Evolutionary conservation across 192 early-diverging fungal species (phyloP), one percentile per base, ranked within the genome.

Genomic region (Tieghemiomyces parasiticus): DNA sequence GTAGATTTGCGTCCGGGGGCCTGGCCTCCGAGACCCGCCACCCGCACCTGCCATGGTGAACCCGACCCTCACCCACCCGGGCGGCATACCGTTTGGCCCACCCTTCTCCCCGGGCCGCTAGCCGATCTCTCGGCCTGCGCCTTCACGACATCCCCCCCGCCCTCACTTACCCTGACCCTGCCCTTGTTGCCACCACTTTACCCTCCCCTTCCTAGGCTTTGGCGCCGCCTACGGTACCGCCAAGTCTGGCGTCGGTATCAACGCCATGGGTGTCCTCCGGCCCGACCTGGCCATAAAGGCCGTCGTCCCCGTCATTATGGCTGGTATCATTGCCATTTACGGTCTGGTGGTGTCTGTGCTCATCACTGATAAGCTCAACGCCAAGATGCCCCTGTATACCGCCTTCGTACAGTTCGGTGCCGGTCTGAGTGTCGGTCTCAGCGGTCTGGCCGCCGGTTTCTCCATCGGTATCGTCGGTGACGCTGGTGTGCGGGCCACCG

Each of bases 321-420:
- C 85, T 65, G 95, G 96, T 90, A 99, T 99, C 74, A 90, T 99
- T 65, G 93, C 86, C 71, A 91, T 99, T 68, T 99, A 99, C 75
- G 96, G 96, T 42, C 78, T 99, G 14, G 93, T 97, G 14, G 93
- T 99, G 8, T 81, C 96, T 6, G 96, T 99, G 4, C 79, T 99
- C 38, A 85, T 91, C 53, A 78, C 86, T 34, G 84, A 82, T 67
- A 80, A 81, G 64, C 73, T 84, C 76, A 87, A 87, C 78, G 79
- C 53, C 60, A 54, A 70, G 61, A 82, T 85, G 83, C 67, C 81
- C 0, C 64, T 88, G 64, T 88, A 79, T 53, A 78, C 82, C 56
- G 85, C 84, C 38, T 90, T 88, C 60, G 78, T 93, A 60, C 86
- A 90, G 63, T 74, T 93, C 46, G 85, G 82, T 14, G 80, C 88